Evolutionary conservation across 805 yeast species (phyloP).

Genomic region (Ogataea henricii): DNA sequence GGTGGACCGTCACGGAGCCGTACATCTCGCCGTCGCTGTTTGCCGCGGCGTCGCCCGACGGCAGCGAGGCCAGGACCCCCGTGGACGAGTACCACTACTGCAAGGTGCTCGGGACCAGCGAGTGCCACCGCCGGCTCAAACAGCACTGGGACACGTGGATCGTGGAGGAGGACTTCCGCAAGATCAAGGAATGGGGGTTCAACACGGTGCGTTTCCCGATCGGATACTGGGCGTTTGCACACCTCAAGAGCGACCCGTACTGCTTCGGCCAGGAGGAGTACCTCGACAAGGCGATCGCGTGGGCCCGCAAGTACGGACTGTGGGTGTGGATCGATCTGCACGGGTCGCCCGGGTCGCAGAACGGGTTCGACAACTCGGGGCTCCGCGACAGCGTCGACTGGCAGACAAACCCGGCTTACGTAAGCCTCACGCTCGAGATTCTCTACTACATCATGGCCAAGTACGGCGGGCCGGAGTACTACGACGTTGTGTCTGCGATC

Average conservation of each 20-base stretch:
- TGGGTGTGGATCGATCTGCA: constrained; percentile 78
- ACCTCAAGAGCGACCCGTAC: constrained; percentile 56
- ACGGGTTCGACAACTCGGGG: constrained; percentile 85
- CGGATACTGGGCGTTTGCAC: constrained; percentile 78
- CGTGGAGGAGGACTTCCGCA: constrained; percentile 56
- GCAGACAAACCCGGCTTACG: constrained; percentile 42
- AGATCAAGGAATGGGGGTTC: constrained; percentile 54
- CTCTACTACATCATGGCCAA: constrained; percentile 51
- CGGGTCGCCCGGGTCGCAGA: constrained; percentile 83
- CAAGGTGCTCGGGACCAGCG: constrained; percentile 47
- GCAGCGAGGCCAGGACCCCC: constrained; percentile 45
- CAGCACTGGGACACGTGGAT: constrained; percentile 62
- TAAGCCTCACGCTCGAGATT: constrained; percentile 50
- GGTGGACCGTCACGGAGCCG: constrained; percentile 74
- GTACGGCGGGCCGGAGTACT: constrained; percentile 50
- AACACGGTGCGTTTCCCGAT: constrained; percentile 76
- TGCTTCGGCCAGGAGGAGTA: constrained; percentile 66
- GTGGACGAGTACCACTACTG: constrained; percentile 64
- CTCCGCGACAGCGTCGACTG: constrained; percentile 51
- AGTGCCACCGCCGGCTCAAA: constrained; percentile 44
- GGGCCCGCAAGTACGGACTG: constrained; percentile 63
- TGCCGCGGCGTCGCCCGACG: constrained; percentile 30
- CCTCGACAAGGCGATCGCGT: constrained; percentile 62
- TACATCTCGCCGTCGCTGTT: constrained; percentile 68
- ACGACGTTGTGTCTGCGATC: constrained; percentile 67